Evolutionary conservation across 371 early-diverging fungal genomes (phyloP).

Genomic region (Dinochytrium kinnereticum): DNA sequence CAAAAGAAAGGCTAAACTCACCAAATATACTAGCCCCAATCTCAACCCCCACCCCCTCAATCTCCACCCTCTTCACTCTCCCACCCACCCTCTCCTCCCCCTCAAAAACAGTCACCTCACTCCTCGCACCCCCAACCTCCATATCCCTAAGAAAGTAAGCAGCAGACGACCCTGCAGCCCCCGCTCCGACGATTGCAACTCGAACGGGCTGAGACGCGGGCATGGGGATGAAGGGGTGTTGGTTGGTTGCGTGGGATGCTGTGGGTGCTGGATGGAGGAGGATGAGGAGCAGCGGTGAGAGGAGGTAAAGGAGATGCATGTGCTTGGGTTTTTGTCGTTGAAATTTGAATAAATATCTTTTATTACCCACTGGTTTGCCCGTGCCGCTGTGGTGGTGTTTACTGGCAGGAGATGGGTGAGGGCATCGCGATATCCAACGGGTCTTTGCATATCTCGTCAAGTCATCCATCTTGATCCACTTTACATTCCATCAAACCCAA

Average conservation of each 20-base stretch:
- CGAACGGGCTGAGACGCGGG: neutral
- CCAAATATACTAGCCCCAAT: constrained; percentile 29
- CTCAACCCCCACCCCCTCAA: constrained; percentile 17
- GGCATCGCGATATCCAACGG: too few species aligned
- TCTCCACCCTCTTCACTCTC: constrained; percentile 26
- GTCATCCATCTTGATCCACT: too few species aligned
- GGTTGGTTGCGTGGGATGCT: neutral
- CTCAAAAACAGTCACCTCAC: constrained; percentile 27
- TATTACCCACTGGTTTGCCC: too few species aligned
- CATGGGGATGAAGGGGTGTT: neutral
- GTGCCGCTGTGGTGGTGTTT: too few species aligned
- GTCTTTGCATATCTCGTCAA: too few species aligned
- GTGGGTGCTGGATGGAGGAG: neutral
- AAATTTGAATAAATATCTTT: too few species aligned
- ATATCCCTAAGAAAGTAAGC: constrained; percentile 14
- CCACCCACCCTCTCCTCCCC: constrained; percentile 37
- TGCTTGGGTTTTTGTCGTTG: too few species aligned
- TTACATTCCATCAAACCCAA: too few species aligned
- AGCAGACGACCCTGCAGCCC: constrained; percentile 30
- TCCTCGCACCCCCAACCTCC: neutral
- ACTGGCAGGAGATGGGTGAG: too few species aligned
- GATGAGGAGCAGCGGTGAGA: neutral
- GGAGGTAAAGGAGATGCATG: too few species aligned
- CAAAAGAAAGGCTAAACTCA: too few species aligned
- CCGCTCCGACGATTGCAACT: constrained; percentile 31